Evolutionary conservation across 2,329 filamentous ascomycete genomes (phyloP).

Genomic region (Colletotrichum tofieldiae): DNA sequence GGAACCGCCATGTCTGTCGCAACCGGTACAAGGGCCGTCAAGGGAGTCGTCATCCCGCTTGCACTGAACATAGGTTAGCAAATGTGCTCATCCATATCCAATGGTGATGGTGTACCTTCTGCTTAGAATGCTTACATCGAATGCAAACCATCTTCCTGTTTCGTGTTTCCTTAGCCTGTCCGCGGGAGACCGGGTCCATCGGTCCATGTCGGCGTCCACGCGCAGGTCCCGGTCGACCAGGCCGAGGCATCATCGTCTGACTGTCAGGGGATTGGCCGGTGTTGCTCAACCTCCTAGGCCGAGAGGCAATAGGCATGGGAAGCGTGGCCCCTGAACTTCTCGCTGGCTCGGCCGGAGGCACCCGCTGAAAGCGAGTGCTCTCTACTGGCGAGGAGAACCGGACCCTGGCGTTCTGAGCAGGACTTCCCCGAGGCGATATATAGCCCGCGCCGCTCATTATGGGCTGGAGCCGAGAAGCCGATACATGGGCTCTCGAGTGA

Average conservation of each 20-base stretch:
- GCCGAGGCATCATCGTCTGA: background rate
- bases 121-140: slow-evolving; percentile 41
- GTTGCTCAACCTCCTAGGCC: background rate
- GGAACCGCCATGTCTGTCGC: slow-evolving; percentile 26
- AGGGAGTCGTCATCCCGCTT: slow-evolving; percentile 20
- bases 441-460: background rate
- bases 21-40: slow-evolving; percentile 33
- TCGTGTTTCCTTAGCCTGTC: slow-evolving; percentile 38
- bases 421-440: background rate
- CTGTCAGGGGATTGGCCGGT: background rate
- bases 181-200: slow-evolving; percentile 32
- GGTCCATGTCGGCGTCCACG: slow-evolving; percentile 39
- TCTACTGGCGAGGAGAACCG: background rate
- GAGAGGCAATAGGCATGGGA: slow-evolving; percentile 21
- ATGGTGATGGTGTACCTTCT: background rate
- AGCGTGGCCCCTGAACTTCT: background rate
- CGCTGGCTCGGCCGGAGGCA: background rate
- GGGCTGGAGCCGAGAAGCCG: background rate
- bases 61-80: slow-evolving; percentile 21
- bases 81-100: background rate
- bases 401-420: background rate
- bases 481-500: background rate
- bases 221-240: background rate
- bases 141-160: slow-evolving; percentile 44
- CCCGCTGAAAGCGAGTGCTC: background rate